Evolutionary conservation across 352 stramenopile genomes (phyloP).

Genomic region (Globisporangium perplexum): DNA sequence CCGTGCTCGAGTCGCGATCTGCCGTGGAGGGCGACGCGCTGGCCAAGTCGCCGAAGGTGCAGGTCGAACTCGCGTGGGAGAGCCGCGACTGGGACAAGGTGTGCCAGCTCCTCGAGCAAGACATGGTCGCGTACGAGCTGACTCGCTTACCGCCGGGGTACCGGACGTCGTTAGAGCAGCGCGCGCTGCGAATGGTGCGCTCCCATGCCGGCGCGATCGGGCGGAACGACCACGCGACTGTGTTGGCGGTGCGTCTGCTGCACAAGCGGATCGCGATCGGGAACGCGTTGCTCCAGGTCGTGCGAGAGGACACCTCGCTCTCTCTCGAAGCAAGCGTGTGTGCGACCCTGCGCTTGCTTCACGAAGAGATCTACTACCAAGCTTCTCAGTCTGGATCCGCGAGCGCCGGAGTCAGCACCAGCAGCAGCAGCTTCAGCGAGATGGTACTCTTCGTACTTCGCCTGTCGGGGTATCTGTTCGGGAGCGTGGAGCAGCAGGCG

Average conservation of each 20-base stretch:
- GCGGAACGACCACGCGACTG: constrained; percentile 15
- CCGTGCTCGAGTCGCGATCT: constrained; percentile 47
- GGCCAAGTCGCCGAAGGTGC: constrained; percentile 26
- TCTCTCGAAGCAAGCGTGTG: constrained; percentile 34
- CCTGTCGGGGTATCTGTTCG: constrained; percentile 22
- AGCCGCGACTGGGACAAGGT: constrained; percentile 42
- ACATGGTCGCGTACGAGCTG: constrained; percentile 35
- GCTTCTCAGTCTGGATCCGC: background rate
- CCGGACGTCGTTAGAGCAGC: constrained; percentile 36
- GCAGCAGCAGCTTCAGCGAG: constrained; percentile 22
- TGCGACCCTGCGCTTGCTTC: constrained; percentile 30
- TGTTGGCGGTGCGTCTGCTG: constrained; percentile 31
- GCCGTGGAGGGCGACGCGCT: constrained; percentile 23
- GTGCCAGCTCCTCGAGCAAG: constrained; percentile 33
- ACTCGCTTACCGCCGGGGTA: constrained; percentile 26
- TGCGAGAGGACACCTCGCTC: constrained; percentile 15
- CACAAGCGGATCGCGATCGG: constrained; percentile 48
- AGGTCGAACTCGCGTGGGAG: constrained; percentile 46
- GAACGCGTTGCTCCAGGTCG: constrained; percentile 31
- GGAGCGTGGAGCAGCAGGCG: constrained; percentile 15
- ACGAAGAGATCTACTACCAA: constrained; percentile 44
- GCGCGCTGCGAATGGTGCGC: constrained; percentile 38
- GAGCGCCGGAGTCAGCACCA: background rate
- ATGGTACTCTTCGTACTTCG: constrained; percentile 27
- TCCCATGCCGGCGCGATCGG: constrained; percentile 18